Evolutionary conservation across 73 alveolate species (phyloP).

Genomic region (Symbiodinium natans): DNA sequence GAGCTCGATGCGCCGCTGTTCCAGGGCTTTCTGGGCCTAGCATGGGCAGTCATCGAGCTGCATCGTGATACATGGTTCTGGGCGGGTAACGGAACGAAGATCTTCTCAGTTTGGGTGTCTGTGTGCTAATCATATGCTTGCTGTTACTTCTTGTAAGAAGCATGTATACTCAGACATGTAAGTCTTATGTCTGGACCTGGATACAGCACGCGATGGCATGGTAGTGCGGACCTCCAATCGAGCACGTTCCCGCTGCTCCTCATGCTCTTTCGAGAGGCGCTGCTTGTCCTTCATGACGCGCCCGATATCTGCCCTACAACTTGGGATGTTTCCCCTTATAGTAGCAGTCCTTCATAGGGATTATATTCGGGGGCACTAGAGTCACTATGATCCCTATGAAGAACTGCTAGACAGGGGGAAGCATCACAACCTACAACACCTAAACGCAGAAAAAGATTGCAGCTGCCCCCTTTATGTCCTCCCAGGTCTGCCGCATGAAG

Average conservation of each 20-base stretch:
- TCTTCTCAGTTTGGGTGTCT: background rate
- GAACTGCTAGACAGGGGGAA: no score
- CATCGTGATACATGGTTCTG: background rate
- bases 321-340: no score
- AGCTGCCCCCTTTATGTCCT: background rate
- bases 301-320: no score
- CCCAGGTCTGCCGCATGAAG: conserved; percentile 87
- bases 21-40: conserved; percentile 70
- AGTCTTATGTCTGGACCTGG: no score
- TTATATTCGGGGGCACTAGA: background rate
- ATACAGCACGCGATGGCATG: no score
- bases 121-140: no score
- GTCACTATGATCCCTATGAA: background rate
- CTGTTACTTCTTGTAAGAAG: no score
- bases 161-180: no score
- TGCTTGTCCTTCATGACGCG: conserved; percentile 68
- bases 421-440: no score
- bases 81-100: background rate
- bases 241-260: conserved; percentile 76
- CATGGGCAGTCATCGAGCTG: background rate
- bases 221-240: conserved; percentile 33
- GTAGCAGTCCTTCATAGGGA: no score
- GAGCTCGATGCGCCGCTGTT: conserved; percentile 40
- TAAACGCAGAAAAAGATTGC: background rate
- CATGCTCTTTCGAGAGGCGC: conserved; percentile 73